A percentile compares a stretch with the other conserved stretches of the same genome.
Evolutionary conservation across 768 basidiomycete species (phyloP).

Genomic region (Pulveroboletus sp.): DNA sequence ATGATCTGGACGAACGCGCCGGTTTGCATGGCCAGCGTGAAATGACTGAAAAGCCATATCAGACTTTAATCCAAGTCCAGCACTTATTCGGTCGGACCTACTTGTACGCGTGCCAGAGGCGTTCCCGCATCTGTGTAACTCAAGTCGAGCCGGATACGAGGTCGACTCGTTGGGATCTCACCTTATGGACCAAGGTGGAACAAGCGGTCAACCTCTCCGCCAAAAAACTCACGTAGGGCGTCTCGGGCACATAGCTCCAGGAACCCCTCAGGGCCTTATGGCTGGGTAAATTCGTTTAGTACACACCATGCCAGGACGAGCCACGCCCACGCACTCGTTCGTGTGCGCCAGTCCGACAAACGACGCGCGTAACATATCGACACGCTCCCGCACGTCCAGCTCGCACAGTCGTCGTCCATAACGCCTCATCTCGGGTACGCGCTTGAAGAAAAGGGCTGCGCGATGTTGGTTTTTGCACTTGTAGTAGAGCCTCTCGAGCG

Average conservation of each 20-base stretch:
- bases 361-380: slow-evolving; percentile 26
- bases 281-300: slow-evolving; percentile 31
- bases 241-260: slow-evolving; percentile 60
- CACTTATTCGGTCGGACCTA: slow-evolving; percentile 27
- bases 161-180: slow-evolving; percentile 19
- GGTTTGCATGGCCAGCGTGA: slow-evolving; percentile 61
- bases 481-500: slow-evolving; percentile 68
- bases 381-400: slow-evolving; percentile 14
- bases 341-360: slow-evolving; percentile 28
- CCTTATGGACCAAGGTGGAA: slow-evolving; percentile 45
- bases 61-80: not conserved
- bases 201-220: slow-evolving; percentile 35
- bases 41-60: slow-evolving; percentile 42
- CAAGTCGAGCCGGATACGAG: not conserved
- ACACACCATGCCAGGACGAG: not conserved
- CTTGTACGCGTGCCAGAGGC: slow-evolving; percentile 52
- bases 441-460: slow-evolving; percentile 55
- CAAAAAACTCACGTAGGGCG: slow-evolving; percentile 31
- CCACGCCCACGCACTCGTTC: slow-evolving; percentile 17
- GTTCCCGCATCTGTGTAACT: slow-evolving; percentile 40
- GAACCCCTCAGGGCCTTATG: slow-evolving; percentile 51
- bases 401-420: slow-evolving; percentile 26
- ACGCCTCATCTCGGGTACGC: slow-evolving; percentile 56
- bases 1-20: slow-evolving; percentile 70
- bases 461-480: slow-evolving; percentile 71